phyloP scores from a whole-genome alignment of 805 yeast genomes.

The Ogataea siamensis region DNA sequence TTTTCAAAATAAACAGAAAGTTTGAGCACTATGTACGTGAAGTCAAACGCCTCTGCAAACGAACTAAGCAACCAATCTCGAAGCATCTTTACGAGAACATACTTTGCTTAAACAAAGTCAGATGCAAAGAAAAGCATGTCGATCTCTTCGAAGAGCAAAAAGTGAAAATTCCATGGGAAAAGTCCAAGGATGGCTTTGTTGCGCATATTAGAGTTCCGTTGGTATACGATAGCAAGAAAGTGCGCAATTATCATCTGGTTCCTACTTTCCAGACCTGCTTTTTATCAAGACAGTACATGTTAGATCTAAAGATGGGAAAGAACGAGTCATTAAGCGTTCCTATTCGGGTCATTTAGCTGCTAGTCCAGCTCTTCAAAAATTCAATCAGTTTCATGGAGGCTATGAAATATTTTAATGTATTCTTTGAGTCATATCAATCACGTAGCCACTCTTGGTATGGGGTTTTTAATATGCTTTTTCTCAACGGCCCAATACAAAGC shows the following conservation, averaged over 20 bases:
- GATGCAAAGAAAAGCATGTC: slow-evolving; percentile 7
- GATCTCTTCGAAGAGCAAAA: slow-evolving; percentile 11
- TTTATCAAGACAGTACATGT: slow-evolving; percentile 54
- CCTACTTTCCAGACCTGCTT: slow-evolving; percentile 66
- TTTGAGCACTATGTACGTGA: slow-evolving; percentile 7
- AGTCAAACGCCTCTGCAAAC: slow-evolving; percentile 2
- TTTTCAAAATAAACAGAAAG: slow-evolving; percentile 6
- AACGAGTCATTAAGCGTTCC: slow-evolving; percentile 5
- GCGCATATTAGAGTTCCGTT: slow-evolving; percentile 13
- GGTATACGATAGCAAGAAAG: slow-evolving; percentile 12
- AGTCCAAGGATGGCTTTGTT: slow-evolving; percentile 2
- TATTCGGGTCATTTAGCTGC: slow-evolving; percentile 7
- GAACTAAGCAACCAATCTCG: slow-evolving; percentile 9
- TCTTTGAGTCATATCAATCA: too few relatives aligned
- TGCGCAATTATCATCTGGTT: slow-evolving; percentile 47
- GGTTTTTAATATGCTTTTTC: too few relatives aligned
- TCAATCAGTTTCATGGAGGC: too few relatives aligned
- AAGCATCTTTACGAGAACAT: slow-evolving; percentile 26
- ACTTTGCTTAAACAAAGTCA: slow-evolving; percentile 26
- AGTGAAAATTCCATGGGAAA: slow-evolving; percentile 10
- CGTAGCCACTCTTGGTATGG: too few relatives aligned
- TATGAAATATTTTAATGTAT: too few relatives aligned
- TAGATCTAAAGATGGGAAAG: slow-evolving; percentile 15
- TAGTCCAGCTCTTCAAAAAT: too few relatives aligned
- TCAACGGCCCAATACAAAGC: too few relatives aligned